Percentiles rank a stretch among this genome's conserved stretches.
phyloP scores from a whole-genome alignment of 371 early-diverging fungal species.

The Gilbertella persicaria region DNA sequence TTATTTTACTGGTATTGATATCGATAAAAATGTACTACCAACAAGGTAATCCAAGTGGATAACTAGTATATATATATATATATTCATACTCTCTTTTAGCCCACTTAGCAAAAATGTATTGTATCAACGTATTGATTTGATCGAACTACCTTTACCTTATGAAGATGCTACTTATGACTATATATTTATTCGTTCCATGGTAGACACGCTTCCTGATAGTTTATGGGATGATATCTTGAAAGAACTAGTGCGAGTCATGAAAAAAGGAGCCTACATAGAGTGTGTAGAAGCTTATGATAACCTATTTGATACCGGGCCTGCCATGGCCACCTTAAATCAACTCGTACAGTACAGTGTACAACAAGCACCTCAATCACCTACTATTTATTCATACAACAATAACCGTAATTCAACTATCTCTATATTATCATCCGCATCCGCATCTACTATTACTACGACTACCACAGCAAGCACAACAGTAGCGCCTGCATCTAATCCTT shows the following conservation, averaged over 20 bases:
- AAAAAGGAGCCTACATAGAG: conserved; percentile 50
- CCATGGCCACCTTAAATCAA: conserved; percentile 37
- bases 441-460: neutral
- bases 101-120: conserved; percentile 27
- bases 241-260: conserved; percentile 44
- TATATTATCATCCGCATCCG: neutral
- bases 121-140: conserved; percentile 37
- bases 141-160: conserved; percentile 42
- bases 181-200: conserved; percentile 48
- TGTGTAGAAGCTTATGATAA: conserved; percentile 47
- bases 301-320: conserved; percentile 46
- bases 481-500: conserved; percentile 25
- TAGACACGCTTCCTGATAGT: conserved; percentile 37
- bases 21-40: conserved; percentile 41
- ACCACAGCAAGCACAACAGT: neutral
- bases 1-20: conserved; percentile 47
- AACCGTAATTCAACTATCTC: neutral
- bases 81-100: neutral
- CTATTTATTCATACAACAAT: conserved; percentile 1
- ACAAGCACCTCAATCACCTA: conserved; percentile 15
- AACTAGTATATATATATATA: neutral
- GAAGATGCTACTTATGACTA: conserved; percentile 44
- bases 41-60: conserved; percentile 37
- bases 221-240: conserved; percentile 41
- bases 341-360: conserved; percentile 11